Evolutionary conservation across 1,139 yeast species (phyloP).

Genomic region (Saccharomyces pastorianus): DNA sequence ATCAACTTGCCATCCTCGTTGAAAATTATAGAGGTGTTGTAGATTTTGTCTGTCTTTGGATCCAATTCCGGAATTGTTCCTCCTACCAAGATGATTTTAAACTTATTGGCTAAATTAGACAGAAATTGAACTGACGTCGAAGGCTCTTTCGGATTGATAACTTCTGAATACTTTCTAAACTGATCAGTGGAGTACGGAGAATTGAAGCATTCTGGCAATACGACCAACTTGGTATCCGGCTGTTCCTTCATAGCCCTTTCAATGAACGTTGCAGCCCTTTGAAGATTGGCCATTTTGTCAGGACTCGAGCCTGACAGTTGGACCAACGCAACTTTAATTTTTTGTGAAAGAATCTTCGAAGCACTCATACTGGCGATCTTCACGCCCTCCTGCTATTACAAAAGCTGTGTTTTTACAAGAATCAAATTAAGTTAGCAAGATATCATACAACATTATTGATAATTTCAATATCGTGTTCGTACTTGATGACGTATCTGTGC

Average conservation of each 20-base stretch:
- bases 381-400: background rate
- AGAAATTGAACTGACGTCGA: constrained; percentile 47
- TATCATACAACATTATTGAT: background rate
- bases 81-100: constrained; percentile 62
- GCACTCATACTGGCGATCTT: background rate
- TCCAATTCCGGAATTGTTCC: constrained; percentile 85
- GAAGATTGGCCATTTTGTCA: constrained; percentile 52
- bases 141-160: constrained; percentile 44
- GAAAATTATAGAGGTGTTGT: constrained; percentile 78
- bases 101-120: constrained; percentile 53
- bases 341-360: constrained; percentile 32
- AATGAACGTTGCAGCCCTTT: constrained; percentile 44
- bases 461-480: background rate
- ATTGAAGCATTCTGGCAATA: constrained; percentile 74
- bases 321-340: constrained; percentile 47
- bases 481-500: background rate
- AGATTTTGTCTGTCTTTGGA: constrained; percentile 47
- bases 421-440: background rate
- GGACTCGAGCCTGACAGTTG: constrained; percentile 31
- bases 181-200: constrained; percentile 88
- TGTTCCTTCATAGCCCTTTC: constrained; percentile 44
- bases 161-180: constrained; percentile 78
- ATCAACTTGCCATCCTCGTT: constrained; percentile 61
- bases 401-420: background rate
- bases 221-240: constrained; percentile 46